Conservation (phyloP, 164 flowering plant genomes). For the Litsea cubeba region DNA sequence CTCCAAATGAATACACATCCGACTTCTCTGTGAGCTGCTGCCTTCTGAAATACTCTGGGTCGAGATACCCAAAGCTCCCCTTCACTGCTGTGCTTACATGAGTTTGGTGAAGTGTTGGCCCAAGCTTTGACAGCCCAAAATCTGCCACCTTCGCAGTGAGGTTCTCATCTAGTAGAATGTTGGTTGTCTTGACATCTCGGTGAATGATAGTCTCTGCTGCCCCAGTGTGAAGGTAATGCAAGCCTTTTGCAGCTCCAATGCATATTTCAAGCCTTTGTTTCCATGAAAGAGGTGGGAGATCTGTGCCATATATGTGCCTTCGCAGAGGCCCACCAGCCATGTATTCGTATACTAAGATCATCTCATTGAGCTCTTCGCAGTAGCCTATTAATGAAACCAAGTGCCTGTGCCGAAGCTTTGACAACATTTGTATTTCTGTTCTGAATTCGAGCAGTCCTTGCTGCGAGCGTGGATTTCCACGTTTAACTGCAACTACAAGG, state of each 20-base stretch:
- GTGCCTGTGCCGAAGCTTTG: constrained; percentile 46
- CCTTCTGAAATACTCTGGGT: constrained; percentile 49
- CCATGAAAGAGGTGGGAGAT: constrained; percentile 37
- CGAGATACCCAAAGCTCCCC: constrained; percentile 47
- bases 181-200: constrained; percentile 48
- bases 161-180: constrained; percentile 46
- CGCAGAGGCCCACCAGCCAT: constrained; percentile 51
- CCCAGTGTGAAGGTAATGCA: constrained; percentile 59
- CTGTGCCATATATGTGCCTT: constrained; percentile 44
- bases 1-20: constrained; percentile 45
- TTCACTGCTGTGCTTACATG: constrained; percentile 52
- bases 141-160: constrained; percentile 42
- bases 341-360: constrained; percentile 52
- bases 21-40: constrained; percentile 50
- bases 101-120: constrained; percentile 45
- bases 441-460: constrained; percentile 46
- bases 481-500: constrained; percentile 37
- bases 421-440: constrained; percentile 49
- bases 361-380: constrained; percentile 49
- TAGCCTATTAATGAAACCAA: constrained; percentile 50
- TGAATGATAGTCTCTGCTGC: constrained; percentile 46
- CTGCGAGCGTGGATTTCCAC: constrained; percentile 42
- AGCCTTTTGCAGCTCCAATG: constrained; percentile 55
- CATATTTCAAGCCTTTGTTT: constrained; percentile 48
- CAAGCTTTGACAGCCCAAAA: constrained; percentile 48